Conservation (phyloP, 441 rosid genomes). For the Hura crepitans region DNA sequence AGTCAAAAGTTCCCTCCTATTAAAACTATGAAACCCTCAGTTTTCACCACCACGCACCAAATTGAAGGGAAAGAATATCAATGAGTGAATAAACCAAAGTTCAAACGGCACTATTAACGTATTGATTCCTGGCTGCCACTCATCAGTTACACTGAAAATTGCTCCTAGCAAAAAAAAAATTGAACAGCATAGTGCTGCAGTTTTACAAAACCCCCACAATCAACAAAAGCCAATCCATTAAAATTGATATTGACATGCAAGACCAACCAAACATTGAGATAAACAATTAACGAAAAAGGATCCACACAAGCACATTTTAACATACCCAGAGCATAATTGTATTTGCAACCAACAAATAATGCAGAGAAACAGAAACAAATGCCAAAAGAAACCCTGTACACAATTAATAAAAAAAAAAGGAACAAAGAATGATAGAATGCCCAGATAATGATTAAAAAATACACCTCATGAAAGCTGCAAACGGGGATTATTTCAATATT, state of each 20-base stretch:
- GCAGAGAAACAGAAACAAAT: neutral
- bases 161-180: neutral
- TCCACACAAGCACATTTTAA: constrained; percentile 5
- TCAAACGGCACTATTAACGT: neutral
- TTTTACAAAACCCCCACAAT: neutral
- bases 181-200: neutral
- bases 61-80: neutral
- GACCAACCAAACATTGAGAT: neutral
- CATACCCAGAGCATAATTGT: neutral
- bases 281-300: constrained; percentile 8
- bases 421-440: neutral
- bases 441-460: constrained; percentile 7
- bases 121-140: neutral
- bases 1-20: neutral
- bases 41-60: constrained; percentile 1
- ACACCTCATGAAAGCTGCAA: constrained; percentile 74
- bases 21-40: neutral
- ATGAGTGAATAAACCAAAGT: neutral
- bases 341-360: neutral
- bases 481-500: constrained; percentile 53
- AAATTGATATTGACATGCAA: neutral
- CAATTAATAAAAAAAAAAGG: neutral
- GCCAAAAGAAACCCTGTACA: neutral
- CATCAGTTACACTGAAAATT: neutral
- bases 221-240: neutral